Evolutionary conservation across 2,329 filamentous ascomycete genomes (phyloP).

Genomic region (Penicillium griseofulvum): DNA sequence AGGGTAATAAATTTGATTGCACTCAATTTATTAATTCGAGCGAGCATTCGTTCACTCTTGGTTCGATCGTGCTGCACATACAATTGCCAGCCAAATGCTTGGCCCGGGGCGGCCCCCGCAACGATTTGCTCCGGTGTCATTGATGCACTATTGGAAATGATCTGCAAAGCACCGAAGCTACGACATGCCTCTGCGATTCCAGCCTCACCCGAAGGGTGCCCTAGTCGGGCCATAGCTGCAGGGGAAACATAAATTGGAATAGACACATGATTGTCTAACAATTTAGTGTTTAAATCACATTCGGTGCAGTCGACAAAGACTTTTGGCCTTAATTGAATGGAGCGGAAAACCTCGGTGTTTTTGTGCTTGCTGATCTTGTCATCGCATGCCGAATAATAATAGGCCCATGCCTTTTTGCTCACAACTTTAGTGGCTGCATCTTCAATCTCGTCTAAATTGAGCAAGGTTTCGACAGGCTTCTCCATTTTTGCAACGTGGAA

Average conservation of each 20-base stretch:
- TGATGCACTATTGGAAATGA: conserved; percentile 83
- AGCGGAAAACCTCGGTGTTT: conserved; percentile 26
- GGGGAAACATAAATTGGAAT: conserved; percentile 79
- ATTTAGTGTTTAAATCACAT: conserved; percentile 67
- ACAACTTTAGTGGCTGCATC: conserved; percentile 72
- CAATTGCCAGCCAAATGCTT: conserved; percentile 91
- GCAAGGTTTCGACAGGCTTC: conserved; percentile 56
- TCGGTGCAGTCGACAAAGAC: conserved; percentile 79
- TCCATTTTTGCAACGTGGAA: neutral
- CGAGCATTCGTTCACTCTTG: conserved; percentile 76
- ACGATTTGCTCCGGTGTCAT: conserved; percentile 84
- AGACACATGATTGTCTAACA: conserved; percentile 69
- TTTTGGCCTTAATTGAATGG: conserved; percentile 77
- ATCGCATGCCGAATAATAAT: conserved; percentile 85
- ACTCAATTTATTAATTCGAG: conserved; percentile 64
- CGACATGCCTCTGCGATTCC: conserved; percentile 76
- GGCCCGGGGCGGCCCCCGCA: conserved; percentile 61
- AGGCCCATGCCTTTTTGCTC: conserved; percentile 79
- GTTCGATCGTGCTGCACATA: conserved; percentile 79
- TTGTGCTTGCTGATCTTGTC: conserved; percentile 58
- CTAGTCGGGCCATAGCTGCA: conserved; percentile 82
- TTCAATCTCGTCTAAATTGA: conserved; percentile 89
- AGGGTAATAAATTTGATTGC: conserved; percentile 78
- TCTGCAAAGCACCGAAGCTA: conserved; percentile 71
- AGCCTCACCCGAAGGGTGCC: conserved; percentile 75